Evolutionary conservation across 495 filamentous ascomycete genomes (phyloP), one percentile per base, ranked within the genome.

Genomic region (Penicillium coffeae): DNA sequence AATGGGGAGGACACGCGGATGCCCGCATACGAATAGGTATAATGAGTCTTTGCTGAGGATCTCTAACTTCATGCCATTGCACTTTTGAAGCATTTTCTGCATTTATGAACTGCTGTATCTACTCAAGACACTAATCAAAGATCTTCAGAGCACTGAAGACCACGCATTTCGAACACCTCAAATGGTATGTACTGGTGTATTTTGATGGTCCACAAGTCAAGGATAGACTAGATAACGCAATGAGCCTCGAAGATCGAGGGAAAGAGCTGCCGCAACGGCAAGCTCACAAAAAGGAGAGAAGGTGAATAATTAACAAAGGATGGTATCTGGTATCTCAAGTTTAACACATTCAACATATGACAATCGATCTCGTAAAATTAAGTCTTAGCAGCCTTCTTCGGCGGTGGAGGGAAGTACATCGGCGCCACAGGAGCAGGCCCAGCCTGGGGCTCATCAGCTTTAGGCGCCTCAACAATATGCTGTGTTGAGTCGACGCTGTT

Each of bases 381-480:
- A 15, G 51, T 59, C 45, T 66, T 73, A 5, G 48, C 32, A 20
- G 65, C 62, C 51, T 68, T 70, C 53, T 73, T 74, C 9, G 71
- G 69, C 12, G 72, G 71, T 13, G 70, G 70, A 5, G 70, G 70
- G 54, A 75, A 75, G 36, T 70, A 74, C 27, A 69, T 66, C 19
- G 46, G 47, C 7, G 49, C 43, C 33, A 68, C 65, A 35, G 58
- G 33, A 14, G 62, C 52, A 18, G 60, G 56, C 40, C 56, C 55
- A 25, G 59, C 57, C 21, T 55, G 52, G 8, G 60, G 53, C 12
- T 33, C 18, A 47, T 32, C 12, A 35, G 33, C 20, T 14, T 19
- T 38, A 10, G 44, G 37, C 20, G 9, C 9, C 8, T 16, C 42
- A 21, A 30, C 25, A 10, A 43, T 50, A 21, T 51, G 65, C 5